Evolutionary conservation across 331 rosid genomes (phyloP).

Genomic region (Rhamnella rubrinervis): DNA sequence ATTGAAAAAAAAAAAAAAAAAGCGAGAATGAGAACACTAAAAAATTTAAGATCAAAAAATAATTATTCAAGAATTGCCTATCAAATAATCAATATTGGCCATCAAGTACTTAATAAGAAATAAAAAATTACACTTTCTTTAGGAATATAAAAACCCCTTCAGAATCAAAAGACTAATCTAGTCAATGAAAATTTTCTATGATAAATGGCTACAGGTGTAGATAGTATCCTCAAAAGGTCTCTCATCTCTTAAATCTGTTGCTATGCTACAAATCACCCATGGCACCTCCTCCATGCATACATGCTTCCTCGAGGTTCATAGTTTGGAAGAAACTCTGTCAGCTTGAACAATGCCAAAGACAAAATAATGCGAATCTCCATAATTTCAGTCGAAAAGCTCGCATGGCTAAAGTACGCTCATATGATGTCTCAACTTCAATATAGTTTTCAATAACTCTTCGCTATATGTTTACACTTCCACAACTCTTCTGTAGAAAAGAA

Average conservation of each 20-base stretch:
- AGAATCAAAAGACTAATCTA: conserved; percentile 16
- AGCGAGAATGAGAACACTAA: not conserved
- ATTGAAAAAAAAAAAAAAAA: no score
- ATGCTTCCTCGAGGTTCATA: conserved; percentile 25
- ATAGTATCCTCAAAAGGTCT: conserved; percentile 37
- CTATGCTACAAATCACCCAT: conserved; percentile 41
- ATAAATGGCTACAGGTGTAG: conserved; percentile 26
- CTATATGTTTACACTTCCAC: conserved; percentile 38
- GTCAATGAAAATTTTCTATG: conserved; percentile 9
- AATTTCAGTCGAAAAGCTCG: conserved; percentile 36
- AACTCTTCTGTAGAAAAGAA: conserved; percentile 92
- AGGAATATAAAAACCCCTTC: conserved; percentile 23
- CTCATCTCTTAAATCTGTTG: conserved; percentile 32
- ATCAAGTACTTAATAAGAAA: conserved; percentile 12
- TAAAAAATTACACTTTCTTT: conserved; percentile 30
- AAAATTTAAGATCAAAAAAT: not conserved
- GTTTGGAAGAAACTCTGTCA: conserved; percentile 30
- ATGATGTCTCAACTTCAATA: conserved; percentile 19
- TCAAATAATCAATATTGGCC: conserved; percentile 22
- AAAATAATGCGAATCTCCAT: conserved; percentile 42
- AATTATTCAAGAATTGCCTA: conserved; percentile 20
- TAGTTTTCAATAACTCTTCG: conserved; percentile 30
- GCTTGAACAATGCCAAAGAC: conserved; percentile 19
- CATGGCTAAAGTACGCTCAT: conserved; percentile 31
- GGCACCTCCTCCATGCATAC: conserved; percentile 24